Base-by-base conservation (phyloP, 257 asterid genomes). In the Petrea volubilis region DNA sequence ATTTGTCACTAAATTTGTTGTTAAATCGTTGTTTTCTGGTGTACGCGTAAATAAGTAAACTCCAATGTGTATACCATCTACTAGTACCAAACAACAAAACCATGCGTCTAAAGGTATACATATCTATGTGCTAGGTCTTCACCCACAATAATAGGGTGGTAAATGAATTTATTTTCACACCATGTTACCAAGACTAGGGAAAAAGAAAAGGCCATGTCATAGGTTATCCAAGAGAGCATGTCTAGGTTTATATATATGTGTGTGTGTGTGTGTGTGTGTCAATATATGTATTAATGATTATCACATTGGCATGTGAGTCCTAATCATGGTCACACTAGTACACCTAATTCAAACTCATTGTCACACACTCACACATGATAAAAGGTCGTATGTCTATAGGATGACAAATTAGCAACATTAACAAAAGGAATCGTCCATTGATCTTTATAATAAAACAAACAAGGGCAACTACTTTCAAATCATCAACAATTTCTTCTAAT, bases 241-340 rank as follows among this genome's bases (percentile, higher is more conserved):
- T 23, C n/a, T 53, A 24, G 61, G 31, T 51, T 20, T 7, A 20
- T 0, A 51, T 1, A 4, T n/a, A n/a, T n/a, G n/a, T n/a, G n/a
- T n/a, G n/a, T n/a, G n/a, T n/a, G n/a, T n/a, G n/a, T n/a, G n/a
- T n/a, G n/a, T n/a, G n/a, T n/a, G n/a, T n/a, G n/a, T n/a, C n/a
- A n/a, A n/a, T n/a, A n/a, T n/a, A n/a, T 7, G 10, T 8, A 13
- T 24, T 27, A 31, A 58, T 58, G 44, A 58, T 31, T 33, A 33
- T 33, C 65, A 59, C 65, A 33, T 59, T 20, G 28, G 7, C 65
- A 59, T 6, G 64, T 57, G 64, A 14, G 44, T n/a, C 64, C 64
- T 57, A 28, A 31, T 57, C 64, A 57, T 57, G 64, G 7, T 13
- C 6, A 24, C 34, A 25, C 3, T 13, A 11, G 60, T 52, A 24